A percentile compares a stretch with the other conserved stretches of the same genome.
Conservation (phyloP, 257 asterid genomes). For the Pogostemon cablin region DNA sequence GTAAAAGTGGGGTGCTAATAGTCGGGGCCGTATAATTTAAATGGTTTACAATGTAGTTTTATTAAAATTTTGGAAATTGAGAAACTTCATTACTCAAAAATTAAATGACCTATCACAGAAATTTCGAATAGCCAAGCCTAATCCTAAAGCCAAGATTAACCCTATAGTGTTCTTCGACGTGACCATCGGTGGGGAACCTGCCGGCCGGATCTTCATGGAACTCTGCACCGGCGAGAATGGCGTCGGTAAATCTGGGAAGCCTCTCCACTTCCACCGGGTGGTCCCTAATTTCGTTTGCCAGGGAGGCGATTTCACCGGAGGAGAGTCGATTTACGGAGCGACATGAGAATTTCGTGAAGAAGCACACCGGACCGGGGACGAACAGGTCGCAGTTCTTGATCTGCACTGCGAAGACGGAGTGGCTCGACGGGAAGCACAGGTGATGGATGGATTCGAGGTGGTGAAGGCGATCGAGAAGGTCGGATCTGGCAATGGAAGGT, state of each 20-base stretch:
- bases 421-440: constrained; percentile 80
- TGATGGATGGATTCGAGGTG: constrained; percentile 54
- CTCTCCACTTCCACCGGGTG: constrained; percentile 78
- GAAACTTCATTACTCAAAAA: not conserved
- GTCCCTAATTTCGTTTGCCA: no score
- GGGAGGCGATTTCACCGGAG: no score
- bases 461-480: constrained; percentile 68
- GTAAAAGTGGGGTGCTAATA: no score
- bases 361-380: constrained; percentile 71
- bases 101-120: not conserved
- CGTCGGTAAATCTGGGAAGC: constrained; percentile 57
- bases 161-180: constrained; percentile 76
- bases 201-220: constrained; percentile 70
- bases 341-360: constrained; percentile 67
- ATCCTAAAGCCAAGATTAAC: not conserved
- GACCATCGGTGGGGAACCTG: constrained; percentile 58
- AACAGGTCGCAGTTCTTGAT: constrained; percentile 73
- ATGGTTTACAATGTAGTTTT: no score
- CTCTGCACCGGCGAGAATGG: constrained; percentile 84
- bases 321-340: constrained; percentile 37
- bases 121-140: no score
- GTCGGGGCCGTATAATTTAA: no score
- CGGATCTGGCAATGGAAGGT: constrained; percentile 62
- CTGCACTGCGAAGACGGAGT: constrained; percentile 67
- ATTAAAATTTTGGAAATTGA: no score